Evolutionary conservation across 805 yeast genomes (phyloP), one percentile per base, ranked within the genome.

Genomic region (Suhomyces prunicola): DNA sequence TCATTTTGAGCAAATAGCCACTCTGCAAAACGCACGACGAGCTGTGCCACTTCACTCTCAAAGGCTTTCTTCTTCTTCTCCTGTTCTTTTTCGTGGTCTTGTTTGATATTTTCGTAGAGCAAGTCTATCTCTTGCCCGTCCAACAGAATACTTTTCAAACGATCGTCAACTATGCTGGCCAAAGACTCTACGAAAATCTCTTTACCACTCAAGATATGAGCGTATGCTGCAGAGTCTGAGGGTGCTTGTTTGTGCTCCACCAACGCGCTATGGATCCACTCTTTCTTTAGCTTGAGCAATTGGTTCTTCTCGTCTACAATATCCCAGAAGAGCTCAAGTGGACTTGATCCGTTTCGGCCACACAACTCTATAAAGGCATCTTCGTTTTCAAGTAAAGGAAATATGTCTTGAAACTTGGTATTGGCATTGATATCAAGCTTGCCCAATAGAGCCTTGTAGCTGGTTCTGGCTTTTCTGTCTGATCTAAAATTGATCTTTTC

Each of bases 261-360:
- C 27, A 86, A 59, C 5, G 79, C 65, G 56, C 80, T 84, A 48
- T 80, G 80, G 1, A 84, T 80, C 42, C 86, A 67, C 49, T 85
- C 89, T 50, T 81, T 81, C 62, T 84, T 82, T 22, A 84, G 82
- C 54, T 78, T 79, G 45, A 88, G 63, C 1, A 75, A 61, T 50
- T 84, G 80, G 33, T 79, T 76, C 59, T 82, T 84, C 52, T 82
- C 85, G 58, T 87, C 91, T 3, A 87, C 77, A 0, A 80, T 61
- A 65, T 91, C 96, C 81, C 89, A 80, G 65, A 87, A 90, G 41
- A 88, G 68, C 57, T 90, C 96, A 42, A 85, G 62, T 0, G 96
- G 87, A 1, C 84, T 78, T 0, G 97, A 90, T 0, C 97, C 96
- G 45, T 80, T 75, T 50, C 91, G 77, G 0, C 96, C 96, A 52